Conservation (phyloP, 305 asterid species). For the Coffea humblotiana region DNA sequence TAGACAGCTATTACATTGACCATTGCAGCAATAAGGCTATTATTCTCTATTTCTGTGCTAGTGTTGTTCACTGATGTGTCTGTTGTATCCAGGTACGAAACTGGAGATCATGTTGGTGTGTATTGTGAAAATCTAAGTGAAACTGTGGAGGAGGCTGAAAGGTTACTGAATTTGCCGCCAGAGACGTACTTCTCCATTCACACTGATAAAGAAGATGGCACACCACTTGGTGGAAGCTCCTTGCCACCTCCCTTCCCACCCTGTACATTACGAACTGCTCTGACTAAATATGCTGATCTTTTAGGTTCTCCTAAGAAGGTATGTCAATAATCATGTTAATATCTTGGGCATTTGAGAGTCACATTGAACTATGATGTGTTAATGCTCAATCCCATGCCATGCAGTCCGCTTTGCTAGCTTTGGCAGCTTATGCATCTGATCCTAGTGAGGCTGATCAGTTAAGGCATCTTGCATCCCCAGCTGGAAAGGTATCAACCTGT, state of each 20-base stretch:
- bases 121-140: conserved; percentile 80
- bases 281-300: conserved; percentile 82
- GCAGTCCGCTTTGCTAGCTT: conserved; percentile 76
- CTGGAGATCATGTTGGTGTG: conserved; percentile 98
- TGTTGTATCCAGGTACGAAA: conserved; percentile 69
- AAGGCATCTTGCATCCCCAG: conserved; percentile 84
- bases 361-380: conserved; percentile 11
- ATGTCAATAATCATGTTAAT: conserved; percentile 1
- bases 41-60: neutral
- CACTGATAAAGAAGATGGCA: conserved; percentile 74
- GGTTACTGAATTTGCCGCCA: conserved; percentile 59
- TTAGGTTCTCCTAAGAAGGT: conserved; percentile 91
- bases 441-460: conserved; percentile 82
- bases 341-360: neutral
- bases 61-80: conserved; percentile 13
- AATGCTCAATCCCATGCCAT: conserved; percentile 19
- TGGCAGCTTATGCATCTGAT: conserved; percentile 82
- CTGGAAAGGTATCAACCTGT: conserved; percentile 75
- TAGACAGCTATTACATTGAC: neutral
- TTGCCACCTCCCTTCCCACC: conserved; percentile 93
- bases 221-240: conserved; percentile 61
- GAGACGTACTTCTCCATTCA: conserved; percentile 84
- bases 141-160: conserved; percentile 91
- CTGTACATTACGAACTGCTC: conserved; percentile 81
- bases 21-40: neutral